A percentile compares a stretch with the other conserved stretches of the same genome.
These are phyloP conservation scores for Cladophialophora yegresii DNA, from an alignment of 2,329 filamentous ascomycete genomes.

Conservation along the genomic window DNA sequence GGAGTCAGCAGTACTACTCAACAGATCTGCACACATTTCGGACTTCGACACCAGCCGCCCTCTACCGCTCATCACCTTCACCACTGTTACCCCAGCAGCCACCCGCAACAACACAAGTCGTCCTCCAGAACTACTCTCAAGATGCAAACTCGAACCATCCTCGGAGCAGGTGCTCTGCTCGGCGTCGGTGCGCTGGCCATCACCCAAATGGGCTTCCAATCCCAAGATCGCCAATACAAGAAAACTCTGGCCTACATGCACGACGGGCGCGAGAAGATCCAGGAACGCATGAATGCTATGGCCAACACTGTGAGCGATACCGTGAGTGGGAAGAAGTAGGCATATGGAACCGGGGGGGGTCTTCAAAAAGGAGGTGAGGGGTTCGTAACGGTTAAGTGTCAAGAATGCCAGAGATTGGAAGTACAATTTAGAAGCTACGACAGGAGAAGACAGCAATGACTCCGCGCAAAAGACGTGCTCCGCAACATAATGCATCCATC, in stretches of 20 bases:
- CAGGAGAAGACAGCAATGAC: neutral
- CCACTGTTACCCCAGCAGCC: neutral
- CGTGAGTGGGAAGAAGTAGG: conserved; percentile 24
- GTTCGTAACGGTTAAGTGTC: neutral
- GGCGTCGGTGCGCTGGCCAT: conserved; percentile 32
- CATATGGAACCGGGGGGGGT: neutral
- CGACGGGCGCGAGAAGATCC: conserved; percentile 34
- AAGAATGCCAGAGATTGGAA: neutral
- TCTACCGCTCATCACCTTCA: neutral
- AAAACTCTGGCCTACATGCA: conserved; percentile 38
- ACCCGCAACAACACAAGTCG: neutral
- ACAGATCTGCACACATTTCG: neutral
- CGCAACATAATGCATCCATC: neutral
- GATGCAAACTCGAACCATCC: conserved; percentile 32
- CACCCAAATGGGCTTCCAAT: conserved; percentile 34
- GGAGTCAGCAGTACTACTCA: neutral
- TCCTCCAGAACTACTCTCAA: conserved; percentile 6
- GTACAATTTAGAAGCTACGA: neutral
- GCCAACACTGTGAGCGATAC: conserved; percentile 1
- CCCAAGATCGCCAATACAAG: conserved; percentile 37
- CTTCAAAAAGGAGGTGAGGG: neutral
- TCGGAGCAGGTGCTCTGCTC: conserved; percentile 28
- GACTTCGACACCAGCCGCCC: neutral
- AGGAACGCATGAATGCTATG: conserved; percentile 31
- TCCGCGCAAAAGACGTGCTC: neutral